Base-by-base conservation (phyloP, 2,329 filamentous ascomycete genomes). In the Neoarthrinium moseri region DNA sequence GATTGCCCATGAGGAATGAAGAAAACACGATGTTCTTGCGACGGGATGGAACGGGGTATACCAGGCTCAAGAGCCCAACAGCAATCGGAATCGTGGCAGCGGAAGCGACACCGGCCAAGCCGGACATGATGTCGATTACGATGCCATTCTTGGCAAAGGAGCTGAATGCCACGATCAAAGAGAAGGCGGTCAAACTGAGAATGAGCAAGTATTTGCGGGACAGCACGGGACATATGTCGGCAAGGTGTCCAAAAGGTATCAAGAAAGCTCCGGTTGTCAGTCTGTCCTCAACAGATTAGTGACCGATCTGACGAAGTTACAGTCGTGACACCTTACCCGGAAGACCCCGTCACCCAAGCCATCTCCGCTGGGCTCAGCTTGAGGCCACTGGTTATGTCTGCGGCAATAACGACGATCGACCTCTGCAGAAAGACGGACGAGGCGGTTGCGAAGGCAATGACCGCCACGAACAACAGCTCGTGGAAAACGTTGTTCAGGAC, bases 21-120 rank as follows among this genome's bases (percentile, higher is more conserved):
- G 61, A 61, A 39, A 64, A 65, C 13, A 60, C 59, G 29, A 63
- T 48, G 34, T 63, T 64, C 43, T 59, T 60, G 26, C 62, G 61
- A 11, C 58, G 61, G 6, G 61, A 64, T 10, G 61, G 51, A 8
- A 51, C 46, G 10, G 59, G 56, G 41, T 65, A 66, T 2, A 56
- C 52, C 4, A 63, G 51, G 34, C 59, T 62, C 37, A 66, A 47
- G 15, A 66, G 55, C 4, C 62, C 60, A 20, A 64, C 54, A 21
- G 61, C 58, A 32, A 60, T 55, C 10, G 62, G 62, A 15, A 66
- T 54, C 22, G 60, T 63, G 11, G 61, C 61, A 17, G 63, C 62
- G 44, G 60, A 64, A 21, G 62, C 57, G 13, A 62, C 37, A 11
- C 63, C 63, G 4, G 62, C 61, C 22, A 66, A 29, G 2, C 57